These are phyloP conservation scores for Histomonas meleagridis DNA, from an alignment of 208 protist species.

Conservation along the genomic window DNA sequence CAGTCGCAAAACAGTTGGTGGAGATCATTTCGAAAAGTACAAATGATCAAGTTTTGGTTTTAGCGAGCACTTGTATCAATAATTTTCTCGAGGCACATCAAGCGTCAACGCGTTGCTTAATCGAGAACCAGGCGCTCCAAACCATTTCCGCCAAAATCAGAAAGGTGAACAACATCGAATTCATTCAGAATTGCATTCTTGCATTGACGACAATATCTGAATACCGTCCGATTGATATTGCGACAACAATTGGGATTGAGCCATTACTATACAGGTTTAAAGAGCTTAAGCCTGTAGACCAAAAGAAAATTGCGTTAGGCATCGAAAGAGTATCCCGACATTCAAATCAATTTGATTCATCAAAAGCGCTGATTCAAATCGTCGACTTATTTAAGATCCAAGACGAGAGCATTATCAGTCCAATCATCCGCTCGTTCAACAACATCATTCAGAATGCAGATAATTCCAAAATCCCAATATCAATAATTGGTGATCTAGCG, in stretches of 20 bases:
- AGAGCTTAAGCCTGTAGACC: neutral
- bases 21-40: neutral
- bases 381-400: neutral
- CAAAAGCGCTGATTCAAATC: neutral
- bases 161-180: neutral
- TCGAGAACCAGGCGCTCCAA: neutral
- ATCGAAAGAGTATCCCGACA: neutral
- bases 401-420: neutral
- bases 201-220: neutral
- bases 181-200: neutral
- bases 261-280: neutral
- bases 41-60: neutral
- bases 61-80: neutral
- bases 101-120: neutral
- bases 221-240: neutral
- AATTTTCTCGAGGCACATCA: neutral
- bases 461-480: neutral
- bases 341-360: neutral
- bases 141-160: neutral
- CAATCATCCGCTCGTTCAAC: neutral
- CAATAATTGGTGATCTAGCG: neutral
- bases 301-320: neutral
- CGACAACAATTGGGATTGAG: neutral
- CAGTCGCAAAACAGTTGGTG: neutral
- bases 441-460: neutral